Conservation (phyloP, 1,139 yeast genomes). For the Yarrowia galli region DNA sequence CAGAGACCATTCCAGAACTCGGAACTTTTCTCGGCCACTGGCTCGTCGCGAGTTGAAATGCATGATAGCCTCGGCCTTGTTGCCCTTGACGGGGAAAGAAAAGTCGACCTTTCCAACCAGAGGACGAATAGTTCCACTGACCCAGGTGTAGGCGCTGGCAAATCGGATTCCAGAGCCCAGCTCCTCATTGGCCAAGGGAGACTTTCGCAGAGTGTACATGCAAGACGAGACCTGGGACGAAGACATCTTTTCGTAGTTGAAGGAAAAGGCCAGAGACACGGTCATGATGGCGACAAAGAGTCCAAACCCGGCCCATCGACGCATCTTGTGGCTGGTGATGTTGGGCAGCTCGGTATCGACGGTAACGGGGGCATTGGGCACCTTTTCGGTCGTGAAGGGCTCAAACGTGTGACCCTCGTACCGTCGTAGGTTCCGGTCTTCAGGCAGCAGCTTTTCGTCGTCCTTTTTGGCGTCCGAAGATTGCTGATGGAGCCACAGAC, state of each 20-base stretch:
- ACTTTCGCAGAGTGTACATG: constrained; percentile 81
- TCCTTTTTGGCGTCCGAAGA: constrained; percentile 26
- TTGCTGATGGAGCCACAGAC: constrained; percentile 11
- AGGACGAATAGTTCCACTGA: constrained; percentile 81
- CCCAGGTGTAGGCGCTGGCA: constrained; percentile 82
- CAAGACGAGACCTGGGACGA: constrained; percentile 91
- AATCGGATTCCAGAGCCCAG: constrained; percentile 82
- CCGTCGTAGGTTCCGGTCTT: constrained; percentile 30
- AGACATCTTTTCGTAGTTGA: constrained; percentile 89
- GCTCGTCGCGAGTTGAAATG: constrained; percentile 51
- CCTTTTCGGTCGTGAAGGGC: constrained; percentile 29
- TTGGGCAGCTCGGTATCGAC: constrained; percentile 58
- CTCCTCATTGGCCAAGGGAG: constrained; percentile 65
- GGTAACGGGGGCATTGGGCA: constrained; percentile 44
- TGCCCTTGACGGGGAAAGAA: constrained; percentile 72
- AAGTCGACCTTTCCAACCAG: constrained; percentile 83
- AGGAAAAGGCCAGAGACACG: constrained; percentile 70
- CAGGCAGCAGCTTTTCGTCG: constrained; percentile 28
- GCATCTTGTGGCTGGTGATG: constrained; percentile 57
- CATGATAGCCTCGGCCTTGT: constrained; percentile 48
- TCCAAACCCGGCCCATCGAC: constrained; percentile 62
- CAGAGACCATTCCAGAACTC: constrained; percentile 51
- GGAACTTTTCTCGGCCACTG: constrained; percentile 46
- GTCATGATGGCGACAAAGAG: constrained; percentile 71
- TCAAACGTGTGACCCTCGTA: constrained; percentile 35